Conservation (phyloP, 2,329 filamentous ascomycete genomes). For the Fusarium caatingaense region DNA sequence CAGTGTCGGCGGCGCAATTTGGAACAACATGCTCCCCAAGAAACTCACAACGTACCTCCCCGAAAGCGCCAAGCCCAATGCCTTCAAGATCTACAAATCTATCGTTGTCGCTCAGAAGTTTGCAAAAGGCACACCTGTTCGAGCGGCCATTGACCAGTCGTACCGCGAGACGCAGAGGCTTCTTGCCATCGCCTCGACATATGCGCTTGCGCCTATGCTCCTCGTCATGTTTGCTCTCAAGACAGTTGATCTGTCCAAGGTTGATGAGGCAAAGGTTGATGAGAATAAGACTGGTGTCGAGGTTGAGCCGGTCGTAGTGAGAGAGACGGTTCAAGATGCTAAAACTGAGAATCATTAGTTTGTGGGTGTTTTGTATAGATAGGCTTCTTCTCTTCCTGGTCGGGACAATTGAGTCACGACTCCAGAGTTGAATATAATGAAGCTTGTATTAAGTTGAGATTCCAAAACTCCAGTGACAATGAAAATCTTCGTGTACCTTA, state of each 20-base stretch:
- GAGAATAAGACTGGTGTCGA: constrained; percentile 14
- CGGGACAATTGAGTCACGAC: not conserved
- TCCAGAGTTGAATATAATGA: rapidly evolving
- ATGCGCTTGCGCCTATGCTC: constrained; percentile 41
- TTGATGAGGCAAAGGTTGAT: constrained; percentile 24
- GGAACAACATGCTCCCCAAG: constrained; percentile 47
- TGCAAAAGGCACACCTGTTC: constrained; percentile 32
- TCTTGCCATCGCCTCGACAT: constrained; percentile 44
- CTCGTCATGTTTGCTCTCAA: constrained; percentile 45
- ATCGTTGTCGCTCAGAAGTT: constrained; percentile 46
- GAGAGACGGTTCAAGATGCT: not conserved
- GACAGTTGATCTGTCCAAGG: constrained; percentile 39
- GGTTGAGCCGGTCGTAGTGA: not conserved
- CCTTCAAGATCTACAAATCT: constrained; percentile 46
- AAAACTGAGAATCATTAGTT: not conserved
- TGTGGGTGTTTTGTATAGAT: rapidly evolving
- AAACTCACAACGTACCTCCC: constrained; percentile 45
- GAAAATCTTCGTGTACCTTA: not conserved
- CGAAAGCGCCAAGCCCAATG: constrained; percentile 33
- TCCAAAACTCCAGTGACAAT: not conserved
- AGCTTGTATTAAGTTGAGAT: not conserved
- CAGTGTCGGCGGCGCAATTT: constrained; percentile 53
- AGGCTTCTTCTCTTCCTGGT: not conserved
- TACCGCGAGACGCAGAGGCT: constrained; percentile 47
- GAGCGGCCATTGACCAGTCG: constrained; percentile 42